These are phyloP conservation scores for Kodamaea sagamina DNA, from an alignment of 805 yeast genomes.

Conservation along the genomic window DNA sequence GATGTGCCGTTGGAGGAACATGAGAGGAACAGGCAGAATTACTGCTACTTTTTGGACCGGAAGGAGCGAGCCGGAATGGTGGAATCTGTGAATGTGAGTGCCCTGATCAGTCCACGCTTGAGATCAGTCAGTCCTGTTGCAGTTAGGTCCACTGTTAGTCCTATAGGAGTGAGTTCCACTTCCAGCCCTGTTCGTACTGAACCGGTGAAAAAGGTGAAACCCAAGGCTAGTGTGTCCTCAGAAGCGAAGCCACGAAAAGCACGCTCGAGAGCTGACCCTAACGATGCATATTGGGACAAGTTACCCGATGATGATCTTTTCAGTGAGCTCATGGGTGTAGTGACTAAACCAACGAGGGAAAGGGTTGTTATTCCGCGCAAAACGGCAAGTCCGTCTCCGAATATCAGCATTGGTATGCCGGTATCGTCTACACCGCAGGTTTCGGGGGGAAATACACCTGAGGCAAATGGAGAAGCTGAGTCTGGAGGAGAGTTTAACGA, in stretches of 20 bases:
- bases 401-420: neutral
- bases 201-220: no score
- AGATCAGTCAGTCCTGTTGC: neutral
- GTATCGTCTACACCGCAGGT: neutral
- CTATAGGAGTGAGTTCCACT: no score
- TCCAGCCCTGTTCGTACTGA: no score
- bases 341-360: neutral
- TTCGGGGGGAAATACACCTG: neutral
- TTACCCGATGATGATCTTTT: conserved; percentile 24
- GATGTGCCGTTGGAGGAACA: conserved; percentile 70
- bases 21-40: conserved; percentile 13
- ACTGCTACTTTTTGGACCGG: conserved; percentile 32
- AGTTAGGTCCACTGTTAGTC: neutral
- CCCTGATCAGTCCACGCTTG: neutral
- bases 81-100: neutral
- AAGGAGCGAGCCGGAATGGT: conserved; percentile 2
- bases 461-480: neutral
- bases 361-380: conserved; percentile 5
- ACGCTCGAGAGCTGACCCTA: conserved; percentile 17
- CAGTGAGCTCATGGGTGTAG: conserved; percentile 17
- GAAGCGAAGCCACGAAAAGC: neutral
- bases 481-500: neutral
- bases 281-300: conserved; percentile 27
- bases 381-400: conserved; percentile 5
- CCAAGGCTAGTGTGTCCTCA: no score